Conservation (phyloP, 768 basidiomycete species). For the Gymnopilus dilepis region DNA sequence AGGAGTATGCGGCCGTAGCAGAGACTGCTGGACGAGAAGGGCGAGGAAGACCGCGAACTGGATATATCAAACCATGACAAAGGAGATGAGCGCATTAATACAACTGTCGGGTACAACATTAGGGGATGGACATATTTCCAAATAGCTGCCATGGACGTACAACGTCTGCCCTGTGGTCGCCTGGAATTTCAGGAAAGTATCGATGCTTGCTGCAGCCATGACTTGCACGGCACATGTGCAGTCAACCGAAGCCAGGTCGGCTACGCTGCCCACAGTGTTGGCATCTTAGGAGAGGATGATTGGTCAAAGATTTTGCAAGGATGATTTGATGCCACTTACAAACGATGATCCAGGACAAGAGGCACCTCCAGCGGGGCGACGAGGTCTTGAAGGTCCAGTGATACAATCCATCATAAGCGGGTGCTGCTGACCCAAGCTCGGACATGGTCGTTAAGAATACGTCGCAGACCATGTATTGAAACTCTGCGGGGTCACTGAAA, state of each 20-base stretch:
- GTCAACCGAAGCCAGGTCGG: slow-evolving; percentile 55
- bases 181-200: slow-evolving; percentile 42
- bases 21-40: too few relatives aligned
- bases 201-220: slow-evolving; percentile 63
- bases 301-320: neutral
- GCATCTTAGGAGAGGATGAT: slow-evolving; percentile 32
- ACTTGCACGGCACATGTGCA: slow-evolving; percentile 67
- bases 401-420: slow-evolving; percentile 65
- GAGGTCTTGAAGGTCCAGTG: slow-evolving; percentile 50
- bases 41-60: slow-evolving; percentile 66
- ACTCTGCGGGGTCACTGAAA: neutral
- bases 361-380: slow-evolving; percentile 41
- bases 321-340: slow-evolving; percentile 33
- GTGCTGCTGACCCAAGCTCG: slow-evolving; percentile 65
- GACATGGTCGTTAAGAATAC: slow-evolving; percentile 65
- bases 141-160: slow-evolving; percentile 31
- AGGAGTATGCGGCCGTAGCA: neutral
- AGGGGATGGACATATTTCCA: neutral
- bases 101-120: slow-evolving; percentile 43
- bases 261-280: slow-evolving; percentile 52
- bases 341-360: slow-evolving; percentile 54
- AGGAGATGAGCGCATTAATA: slow-evolving; percentile 63
- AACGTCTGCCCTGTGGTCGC: slow-evolving; percentile 46
- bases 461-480: slow-evolving; percentile 63
- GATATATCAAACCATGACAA: slow-evolving; percentile 64